phyloP scores from a whole-genome alignment of 768 basidiomycete genomes.

The Pisolithus sp. region DNA sequence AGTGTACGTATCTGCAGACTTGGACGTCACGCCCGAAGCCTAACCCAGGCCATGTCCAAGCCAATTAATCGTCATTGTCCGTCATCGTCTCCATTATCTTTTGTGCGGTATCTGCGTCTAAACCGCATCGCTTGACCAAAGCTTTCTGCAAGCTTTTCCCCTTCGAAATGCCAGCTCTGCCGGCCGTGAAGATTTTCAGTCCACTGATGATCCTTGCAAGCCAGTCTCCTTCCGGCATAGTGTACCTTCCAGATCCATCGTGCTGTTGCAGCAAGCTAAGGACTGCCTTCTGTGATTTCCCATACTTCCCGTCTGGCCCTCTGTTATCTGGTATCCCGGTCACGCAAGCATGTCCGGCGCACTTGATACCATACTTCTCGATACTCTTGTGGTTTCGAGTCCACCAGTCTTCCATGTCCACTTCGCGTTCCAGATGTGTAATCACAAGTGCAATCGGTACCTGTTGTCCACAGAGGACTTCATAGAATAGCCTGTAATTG shows the following conservation, averaged over 20 bases:
- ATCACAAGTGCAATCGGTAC: constrained; percentile 30
- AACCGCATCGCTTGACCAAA: constrained; percentile 24
- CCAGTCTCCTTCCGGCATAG: constrained; percentile 23
- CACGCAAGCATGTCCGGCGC: constrained; percentile 30
- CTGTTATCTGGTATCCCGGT: constrained; percentile 24
- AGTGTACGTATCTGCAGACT: too few species aligned
- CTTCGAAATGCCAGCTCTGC: constrained; percentile 13
- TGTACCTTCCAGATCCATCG: constrained; percentile 12
- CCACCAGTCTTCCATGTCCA: constrained; percentile 32
- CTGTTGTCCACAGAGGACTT: constrained; percentile 33
- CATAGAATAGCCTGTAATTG: constrained; percentile 38
- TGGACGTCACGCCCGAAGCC: too few species aligned
- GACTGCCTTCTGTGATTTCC: constrained; percentile 16
- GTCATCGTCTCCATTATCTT: constrained; percentile 16
- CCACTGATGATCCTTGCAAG: constrained; percentile 17
- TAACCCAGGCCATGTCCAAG: neutral
- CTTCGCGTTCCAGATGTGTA: constrained; percentile 36
- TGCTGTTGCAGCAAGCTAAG: constrained; percentile 9
- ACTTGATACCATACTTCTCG: constrained; percentile 19
- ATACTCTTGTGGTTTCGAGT: constrained; percentile 19
- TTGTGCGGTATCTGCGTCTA: constrained; percentile 14
- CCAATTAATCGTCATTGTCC: neutral
- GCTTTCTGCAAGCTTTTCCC: constrained; percentile 19
- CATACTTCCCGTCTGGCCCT: constrained; percentile 17
- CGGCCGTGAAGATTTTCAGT: constrained; percentile 18